Base-by-base conservation (phyloP, 2,329 filamentous ascomycete species). In the Penicillium carneum region DNA sequence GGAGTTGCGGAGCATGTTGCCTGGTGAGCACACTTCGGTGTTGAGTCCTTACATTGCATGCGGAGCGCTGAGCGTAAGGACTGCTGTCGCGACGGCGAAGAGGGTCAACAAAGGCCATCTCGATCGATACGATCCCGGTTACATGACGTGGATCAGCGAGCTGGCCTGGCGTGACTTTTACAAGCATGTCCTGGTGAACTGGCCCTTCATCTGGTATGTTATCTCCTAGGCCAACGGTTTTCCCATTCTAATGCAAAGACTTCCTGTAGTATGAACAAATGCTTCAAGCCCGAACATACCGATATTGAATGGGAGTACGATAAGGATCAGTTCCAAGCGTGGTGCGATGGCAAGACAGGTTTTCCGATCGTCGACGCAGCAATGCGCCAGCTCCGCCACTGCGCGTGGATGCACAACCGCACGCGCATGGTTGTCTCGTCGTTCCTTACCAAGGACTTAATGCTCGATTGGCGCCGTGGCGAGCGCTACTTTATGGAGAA, bases 101-200 rank as follows among this genome's bases (percentile, higher is more conserved):
- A 84, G 87, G 57, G 78, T 80, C 33, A 91, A 91, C 69, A 86
- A 80, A 29, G 74, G 82, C 33, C 82, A 87, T 59, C 82, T 96
- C 1, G 86, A 92, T 62, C 85, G 81, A 1, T 89, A 90, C 0
- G 83, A 84, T 20, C 77, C 85, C 16, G 91, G 90, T 0, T 88
- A 91, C 59, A 81, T 84, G 52, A 82, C 83, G 0, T 96, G 91
- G 91, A 92, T 95, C 65, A 88, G 88, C 55, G 92, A 96, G 75
- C 83, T 96, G 3, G 92, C 91, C 0, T 95, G 92, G 92, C 83
- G 92, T 14, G 92, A 96, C 71, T 96, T 96, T 71, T 96, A 96
- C 79, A 92, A 89, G 71, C 91, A 95, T 73, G 90, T 97, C 3
- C 79, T 97, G 5, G 90, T 88, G 0, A 81, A 93, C 62, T 96